Percentiles rank a stretch among this genome's conserved stretches.
phyloP scores from a whole-genome alignment of 2,329 filamentous ascomycete genomes.

The Beauveria medogensis region DNA sequence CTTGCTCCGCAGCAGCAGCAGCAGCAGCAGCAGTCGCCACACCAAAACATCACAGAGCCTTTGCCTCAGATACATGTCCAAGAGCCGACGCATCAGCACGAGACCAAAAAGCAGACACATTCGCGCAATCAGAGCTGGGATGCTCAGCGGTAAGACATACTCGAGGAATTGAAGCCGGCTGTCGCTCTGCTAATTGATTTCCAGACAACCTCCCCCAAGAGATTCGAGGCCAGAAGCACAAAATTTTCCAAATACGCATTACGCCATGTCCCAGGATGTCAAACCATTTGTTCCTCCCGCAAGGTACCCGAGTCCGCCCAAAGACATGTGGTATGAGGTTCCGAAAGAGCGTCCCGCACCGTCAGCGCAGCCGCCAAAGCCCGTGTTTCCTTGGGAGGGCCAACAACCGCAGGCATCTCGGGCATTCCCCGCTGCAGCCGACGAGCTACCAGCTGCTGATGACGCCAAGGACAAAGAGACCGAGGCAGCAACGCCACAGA shows the following conservation, averaged over 20 bases:
- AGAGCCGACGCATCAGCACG: constrained; percentile 14
- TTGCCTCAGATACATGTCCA: too few species aligned
- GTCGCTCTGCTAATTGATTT: constrained; percentile 11
- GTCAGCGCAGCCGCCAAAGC: constrained; percentile 46
- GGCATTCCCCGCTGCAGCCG: constrained; percentile 41
- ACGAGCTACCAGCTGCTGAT: constrained; percentile 16
- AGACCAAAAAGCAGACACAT: constrained; percentile 17
- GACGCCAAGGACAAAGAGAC: constrained; percentile 2
- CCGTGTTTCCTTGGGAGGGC: constrained; percentile 88
- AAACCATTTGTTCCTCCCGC: constrained; percentile 68
- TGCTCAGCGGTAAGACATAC: constrained; percentile 41
- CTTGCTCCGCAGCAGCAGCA: constrained; percentile 13
- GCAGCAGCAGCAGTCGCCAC: neutral
- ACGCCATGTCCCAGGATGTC: constrained; percentile 73
- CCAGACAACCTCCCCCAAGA: constrained; percentile 52
- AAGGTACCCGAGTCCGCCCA: constrained; percentile 74
- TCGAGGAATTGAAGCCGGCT: neutral
- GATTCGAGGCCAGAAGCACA: constrained; percentile 75
- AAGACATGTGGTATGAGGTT: constrained; percentile 81
- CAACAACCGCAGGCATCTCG: constrained; percentile 55
- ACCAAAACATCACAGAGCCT: constrained; percentile 9
- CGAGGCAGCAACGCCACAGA: constrained; percentile 14
- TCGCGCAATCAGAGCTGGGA: constrained; percentile 38
- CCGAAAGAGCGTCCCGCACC: constrained; percentile 55
- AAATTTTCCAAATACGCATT: constrained; percentile 71